Base-by-base conservation (phyloP, 2,329 filamentous ascomycete species). In the Chaetomiaceae sp. region DNA sequence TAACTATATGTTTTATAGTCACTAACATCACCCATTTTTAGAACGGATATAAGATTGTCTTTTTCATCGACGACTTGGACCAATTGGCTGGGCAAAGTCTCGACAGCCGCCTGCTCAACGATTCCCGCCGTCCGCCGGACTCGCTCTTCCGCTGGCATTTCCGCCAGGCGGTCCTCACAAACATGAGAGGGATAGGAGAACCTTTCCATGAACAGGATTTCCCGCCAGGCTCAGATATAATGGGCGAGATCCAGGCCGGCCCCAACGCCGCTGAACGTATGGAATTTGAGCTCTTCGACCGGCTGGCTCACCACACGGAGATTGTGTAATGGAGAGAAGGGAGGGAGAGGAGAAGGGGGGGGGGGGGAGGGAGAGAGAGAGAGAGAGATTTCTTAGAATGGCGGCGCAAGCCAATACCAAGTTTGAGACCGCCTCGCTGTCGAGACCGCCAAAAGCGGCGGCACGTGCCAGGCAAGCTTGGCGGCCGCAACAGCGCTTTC, bases 271-370 rank as follows among this genome's bases (percentile, higher is more conserved):
- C 41, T 30, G 41, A 44, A 12, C 33, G 41, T 7, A 44, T 44
- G 41, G 41, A 44, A n/a, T 35, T 35, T 29, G 40, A 43, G 30
- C 40, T 43, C 11, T 43, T 43, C 32, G 32, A 35, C 22, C 19
- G 20, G 30, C 32, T 43, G 29, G 38, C 38, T 33, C 38, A 41
- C 38, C 29, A 33, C 27, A 22, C 24, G 17, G 38, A 41, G 27
- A 34, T 41, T 34, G 11, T 41, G n/a, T 41, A 34, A 24, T 4
- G 30, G 38, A 45, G 26, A 32, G 11, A 19, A 19, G 37, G 17
- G n/a, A n/a, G 37, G 29, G 4, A 27, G 9, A 22, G n/a, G 37
- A 38, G 22, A 18, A 14, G 36, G 15, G n/a, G 22, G 29, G 14
- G n/a, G n/a, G n/a, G n/a, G n/a, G n/a, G n/a, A n/a, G n/a, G n/a